A percentile compares a stretch with the other conserved stretches of the same genome.
These are phyloP conservation scores for Penicillium italicum DNA, from an alignment of 2,329 filamentous ascomycete species.

Conservation along the genomic window DNA sequence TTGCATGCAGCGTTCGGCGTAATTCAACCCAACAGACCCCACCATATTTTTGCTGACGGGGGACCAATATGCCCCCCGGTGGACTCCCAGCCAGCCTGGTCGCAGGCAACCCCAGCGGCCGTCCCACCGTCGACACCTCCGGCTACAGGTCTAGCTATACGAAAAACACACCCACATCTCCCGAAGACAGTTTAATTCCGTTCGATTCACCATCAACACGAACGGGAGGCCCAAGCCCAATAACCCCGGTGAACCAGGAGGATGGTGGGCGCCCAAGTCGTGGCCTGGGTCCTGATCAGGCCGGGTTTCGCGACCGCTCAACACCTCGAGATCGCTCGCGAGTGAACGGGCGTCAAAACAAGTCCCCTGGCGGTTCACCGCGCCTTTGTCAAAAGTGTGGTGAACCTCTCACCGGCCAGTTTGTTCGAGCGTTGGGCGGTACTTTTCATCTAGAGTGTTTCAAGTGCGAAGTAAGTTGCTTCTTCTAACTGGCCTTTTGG, in stretches of 20 bases:
- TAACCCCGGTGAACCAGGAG: slow-evolving; percentile 26
- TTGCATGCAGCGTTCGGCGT: slow-evolving; percentile 20
- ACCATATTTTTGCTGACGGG: slow-evolving; percentile 18
- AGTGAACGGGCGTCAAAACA: slow-evolving; percentile 36
- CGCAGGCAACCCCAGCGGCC: slow-evolving; percentile 40
- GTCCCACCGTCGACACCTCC: slow-evolving; percentile 37
- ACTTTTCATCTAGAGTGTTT: slow-evolving; percentile 98
- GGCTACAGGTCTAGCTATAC: slow-evolving; percentile 36
- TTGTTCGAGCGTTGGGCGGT: slow-evolving; percentile 86
- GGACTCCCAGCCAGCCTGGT: slow-evolving; percentile 44
- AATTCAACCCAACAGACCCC: slow-evolving; percentile 8
- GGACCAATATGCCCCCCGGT: slow-evolving; percentile 42
- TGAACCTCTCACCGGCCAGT: slow-evolving; percentile 85
- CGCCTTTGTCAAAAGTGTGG: slow-evolving; percentile 80
- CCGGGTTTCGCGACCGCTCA: slow-evolving; percentile 33
- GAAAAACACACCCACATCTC: slow-evolving; percentile 41
- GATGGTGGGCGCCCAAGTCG: slow-evolving; percentile 32
- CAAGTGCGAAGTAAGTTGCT: slow-evolving; percentile 75
- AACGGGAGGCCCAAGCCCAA: slow-evolving; percentile 23
- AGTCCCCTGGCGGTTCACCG: slow-evolving; percentile 36
- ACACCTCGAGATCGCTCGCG: slow-evolving; percentile 36
- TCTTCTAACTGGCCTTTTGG: not conserved
- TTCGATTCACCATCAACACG: slow-evolving; percentile 38
- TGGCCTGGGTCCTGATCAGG: slow-evolving; percentile 33
- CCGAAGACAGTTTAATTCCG: slow-evolving; percentile 35